These are phyloP conservation scores for Funneliformis geosporum DNA, from an alignment of 192 early-diverging fungal species.

Conservation along the genomic window DNA sequence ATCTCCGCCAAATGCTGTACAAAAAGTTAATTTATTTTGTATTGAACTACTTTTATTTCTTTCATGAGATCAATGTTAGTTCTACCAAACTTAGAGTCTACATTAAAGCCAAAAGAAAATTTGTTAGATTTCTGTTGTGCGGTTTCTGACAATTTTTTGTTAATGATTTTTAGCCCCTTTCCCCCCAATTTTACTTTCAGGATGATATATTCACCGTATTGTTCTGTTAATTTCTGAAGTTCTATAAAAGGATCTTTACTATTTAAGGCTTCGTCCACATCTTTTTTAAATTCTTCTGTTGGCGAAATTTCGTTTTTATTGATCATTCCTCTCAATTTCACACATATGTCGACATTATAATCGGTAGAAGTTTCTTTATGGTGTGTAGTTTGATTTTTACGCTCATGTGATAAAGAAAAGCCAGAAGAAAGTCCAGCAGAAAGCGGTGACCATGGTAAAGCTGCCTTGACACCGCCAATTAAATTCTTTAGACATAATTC, in stretches of 20 bases:
- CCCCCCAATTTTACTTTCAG: neutral
- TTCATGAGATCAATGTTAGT: too few relatives aligned
- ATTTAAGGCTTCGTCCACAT: neutral
- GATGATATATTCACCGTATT: neutral
- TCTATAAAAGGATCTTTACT: neutral
- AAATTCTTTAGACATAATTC: neutral
- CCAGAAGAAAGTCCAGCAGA: too few relatives aligned
- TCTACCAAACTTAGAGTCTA: too few relatives aligned
- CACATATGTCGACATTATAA: neutral
- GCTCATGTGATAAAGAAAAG: neutral
- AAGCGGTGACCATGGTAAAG: neutral
- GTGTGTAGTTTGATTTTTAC: neutral
- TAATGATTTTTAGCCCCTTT: neutral
- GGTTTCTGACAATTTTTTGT: neutral
- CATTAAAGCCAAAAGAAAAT: neutral
- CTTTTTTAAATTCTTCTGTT: neutral
- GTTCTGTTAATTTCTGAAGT: neutral
- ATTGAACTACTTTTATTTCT: neutral
- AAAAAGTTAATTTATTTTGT: neutral
- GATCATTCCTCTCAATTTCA: neutral
- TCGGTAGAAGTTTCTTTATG: neutral
- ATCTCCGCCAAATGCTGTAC: neutral
- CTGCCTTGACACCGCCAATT: neutral
- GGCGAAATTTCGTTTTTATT: neutral
- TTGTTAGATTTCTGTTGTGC: neutral